Conservation (phyloP, 257 asterid genomes). For the Solanum habrochaites region DNA sequence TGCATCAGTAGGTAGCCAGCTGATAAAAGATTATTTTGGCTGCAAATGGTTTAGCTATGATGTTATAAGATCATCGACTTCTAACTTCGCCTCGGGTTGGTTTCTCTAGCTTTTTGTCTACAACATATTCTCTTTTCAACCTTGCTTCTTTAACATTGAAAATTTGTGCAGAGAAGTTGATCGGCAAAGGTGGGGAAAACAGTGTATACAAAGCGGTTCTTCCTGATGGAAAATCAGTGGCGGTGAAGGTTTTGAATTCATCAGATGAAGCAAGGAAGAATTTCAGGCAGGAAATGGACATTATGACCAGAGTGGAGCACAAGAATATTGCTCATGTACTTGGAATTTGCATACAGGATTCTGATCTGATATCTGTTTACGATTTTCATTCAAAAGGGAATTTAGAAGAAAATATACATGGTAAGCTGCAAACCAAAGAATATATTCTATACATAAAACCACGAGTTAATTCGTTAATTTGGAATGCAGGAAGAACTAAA, state of each 20-base stretch:
- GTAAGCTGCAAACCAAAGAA: conserved; percentile 21
- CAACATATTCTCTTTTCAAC: background rate
- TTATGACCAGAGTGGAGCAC: conserved; percentile 74
- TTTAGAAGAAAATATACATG: conserved; percentile 67
- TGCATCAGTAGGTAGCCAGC: conserved; percentile 7
- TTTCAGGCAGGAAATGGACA: conserved; percentile 61
- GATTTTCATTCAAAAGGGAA: conserved; percentile 58
- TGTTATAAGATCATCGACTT: conserved; percentile 37
- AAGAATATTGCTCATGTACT: conserved; percentile 44
- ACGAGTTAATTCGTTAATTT: conserved; percentile 1
- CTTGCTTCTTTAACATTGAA: background rate
- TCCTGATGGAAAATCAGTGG: conserved; percentile 62
- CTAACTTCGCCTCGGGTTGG: conserved; percentile 58
- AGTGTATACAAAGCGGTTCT: conserved; percentile 68
- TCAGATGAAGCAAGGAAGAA: conserved; percentile 55
- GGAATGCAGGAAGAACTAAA: conserved; percentile 25
- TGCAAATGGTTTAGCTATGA: conserved; percentile 52
- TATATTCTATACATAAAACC: background rate
- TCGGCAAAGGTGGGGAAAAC: conserved; percentile 76
- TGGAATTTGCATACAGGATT: conserved; percentile 60
- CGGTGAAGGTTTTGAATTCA: conserved; percentile 53
- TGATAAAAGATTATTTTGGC: conserved; percentile 37
- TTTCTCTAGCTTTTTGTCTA: background rate
- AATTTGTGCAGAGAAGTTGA: conserved; percentile 44
- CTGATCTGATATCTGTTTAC: conserved; percentile 57